Evolutionary conservation across 2,329 filamentous ascomycete species (phyloP), one percentile per base, ranked within the genome.

Genomic region (Penicillium polonicum): DNA sequence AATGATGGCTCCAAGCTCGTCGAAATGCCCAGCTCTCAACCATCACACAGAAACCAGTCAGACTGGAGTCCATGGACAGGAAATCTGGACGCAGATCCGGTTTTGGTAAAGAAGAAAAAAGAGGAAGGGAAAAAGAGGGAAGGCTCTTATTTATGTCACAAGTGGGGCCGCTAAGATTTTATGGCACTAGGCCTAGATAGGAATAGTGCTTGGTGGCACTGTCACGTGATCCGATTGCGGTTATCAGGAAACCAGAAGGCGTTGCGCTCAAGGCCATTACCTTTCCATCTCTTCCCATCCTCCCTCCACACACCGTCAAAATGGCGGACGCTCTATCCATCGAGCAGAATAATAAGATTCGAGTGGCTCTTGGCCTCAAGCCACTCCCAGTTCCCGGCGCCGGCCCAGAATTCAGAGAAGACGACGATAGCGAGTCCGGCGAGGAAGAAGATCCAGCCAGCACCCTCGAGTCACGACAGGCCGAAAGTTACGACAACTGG

Each of bases 291-390:
- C 21, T 49, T 38, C 31, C 38, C 25, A 13, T 21, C 23, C 31
- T 31, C 17, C 13, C 41, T 23, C 15, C 15, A n/a, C 27, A 53
- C 46, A 55, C 59, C 57, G 59, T 60, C 66, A 76, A 61, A 33
- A 81, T 80, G 78, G 72, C 79, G 60, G 78, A 80, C 70, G 72
- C 86, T 67, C 85, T 90, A 44, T 88, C 89, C 29, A 92, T 97
- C 71, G 90, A 95, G 76, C 92, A 97, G 82, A 91, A 91, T 65
- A 97, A 97, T 79, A 90, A 92, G 72, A 88, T 97, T 70, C 91
- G 93, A 69, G 82, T 88, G 68, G 91, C 91, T 49, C 86, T 97
- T 79, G 93, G 93, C 70, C 86, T 97, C 81, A 91, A 93, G 72
- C 92, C 92, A 27, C 80, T 97, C 69, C 91, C 92, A 25, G 90